A percentile compares a stretch with the other conserved stretches of the same genome.
These are phyloP conservation scores for Galeopsis tetrahit DNA, from an alignment of 257 asterid species.

Conservation along the genomic window DNA sequence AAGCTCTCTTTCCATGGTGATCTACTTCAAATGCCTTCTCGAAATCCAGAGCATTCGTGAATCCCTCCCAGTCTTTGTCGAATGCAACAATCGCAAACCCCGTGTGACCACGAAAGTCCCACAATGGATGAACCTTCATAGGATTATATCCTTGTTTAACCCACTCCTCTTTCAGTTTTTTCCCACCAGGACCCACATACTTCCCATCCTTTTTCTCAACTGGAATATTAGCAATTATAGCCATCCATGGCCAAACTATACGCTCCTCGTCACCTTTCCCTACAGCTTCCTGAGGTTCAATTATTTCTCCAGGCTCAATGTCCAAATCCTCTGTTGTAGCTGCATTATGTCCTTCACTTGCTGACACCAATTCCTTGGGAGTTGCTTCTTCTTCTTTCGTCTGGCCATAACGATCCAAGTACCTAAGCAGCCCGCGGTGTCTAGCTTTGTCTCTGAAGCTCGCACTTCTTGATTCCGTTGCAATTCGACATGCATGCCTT, in stretches of 20 bases:
- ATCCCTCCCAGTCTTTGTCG: slow-evolving; percentile 77
- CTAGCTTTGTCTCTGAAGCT: slow-evolving; percentile 62
- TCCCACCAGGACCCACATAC: slow-evolving; percentile 68
- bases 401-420: slow-evolving; percentile 58
- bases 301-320: slow-evolving; percentile 26
- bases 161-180: slow-evolving; percentile 62
- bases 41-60: slow-evolving; percentile 66
- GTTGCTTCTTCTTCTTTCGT: slow-evolving; percentile 31
- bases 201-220: slow-evolving; percentile 53
- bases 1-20: slow-evolving; percentile 70
- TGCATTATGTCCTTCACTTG: background rate
- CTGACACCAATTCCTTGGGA: slow-evolving; percentile 28
- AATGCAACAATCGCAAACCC: slow-evolving; percentile 79
- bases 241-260: slow-evolving; percentile 92
- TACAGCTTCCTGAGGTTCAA: slow-evolving; percentile 24
- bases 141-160: slow-evolving; percentile 69
- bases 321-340: slow-evolving; percentile 27
- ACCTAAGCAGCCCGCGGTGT: slow-evolving; percentile 68
- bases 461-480: slow-evolving; percentile 66
- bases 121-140: slow-evolving; percentile 60
- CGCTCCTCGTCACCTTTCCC: slow-evolving; percentile 50
- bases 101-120: slow-evolving; percentile 67
- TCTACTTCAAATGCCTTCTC: slow-evolving; percentile 75
- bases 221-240: slow-evolving; percentile 70
- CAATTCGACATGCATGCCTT: slow-evolving; percentile 71